Conservation (phyloP, 495 filamentous ascomycete genomes). For the Tuber microsphaerosporum region DNA sequence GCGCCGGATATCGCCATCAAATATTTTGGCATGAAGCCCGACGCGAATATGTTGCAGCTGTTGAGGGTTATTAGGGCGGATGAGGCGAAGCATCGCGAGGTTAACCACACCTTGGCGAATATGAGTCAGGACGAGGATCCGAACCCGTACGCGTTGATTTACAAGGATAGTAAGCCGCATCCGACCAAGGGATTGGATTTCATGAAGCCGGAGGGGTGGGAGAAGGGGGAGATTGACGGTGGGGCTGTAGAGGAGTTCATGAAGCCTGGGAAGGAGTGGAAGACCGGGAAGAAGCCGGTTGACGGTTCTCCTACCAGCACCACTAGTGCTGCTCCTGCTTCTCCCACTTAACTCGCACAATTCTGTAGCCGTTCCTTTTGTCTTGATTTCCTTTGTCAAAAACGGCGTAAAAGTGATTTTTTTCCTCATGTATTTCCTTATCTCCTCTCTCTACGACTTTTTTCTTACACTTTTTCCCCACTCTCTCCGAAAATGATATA, state of each 20-base stretch:
- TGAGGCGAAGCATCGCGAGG: slow-evolving; percentile 93
- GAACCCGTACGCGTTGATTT: slow-evolving; percentile 70
- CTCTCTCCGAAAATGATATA: not conserved
- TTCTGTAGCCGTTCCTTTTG: not conserved
- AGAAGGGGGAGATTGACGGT: slow-evolving; percentile 61
- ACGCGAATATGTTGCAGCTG: slow-evolving; percentile 75
- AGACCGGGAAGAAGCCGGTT: not conserved
- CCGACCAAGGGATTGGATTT: slow-evolving; percentile 64
- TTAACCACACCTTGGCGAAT: slow-evolving; percentile 90
- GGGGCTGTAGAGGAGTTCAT: slow-evolving; percentile 47
- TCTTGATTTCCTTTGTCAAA: not conserved
- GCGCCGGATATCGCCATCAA: slow-evolving; percentile 77
- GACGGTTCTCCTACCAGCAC: not conserved
- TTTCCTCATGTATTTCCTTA: not conserved
- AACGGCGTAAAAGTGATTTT: not conserved
- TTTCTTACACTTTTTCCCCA: not conserved
- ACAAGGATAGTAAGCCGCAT: slow-evolving; percentile 50
- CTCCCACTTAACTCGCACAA: not conserved
- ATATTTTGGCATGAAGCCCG: slow-evolving; percentile 92
- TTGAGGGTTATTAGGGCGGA: slow-evolving; percentile 85
- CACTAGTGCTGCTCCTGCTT: not conserved
- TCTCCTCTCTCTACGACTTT: slow-evolving; percentile 16
- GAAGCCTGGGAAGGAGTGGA: not conserved
- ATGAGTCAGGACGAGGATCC: slow-evolving; percentile 73
- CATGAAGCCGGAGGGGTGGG: slow-evolving; percentile 67